Percentiles rank a stretch among this genome's conserved stretches.
phyloP scores from a whole-genome alignment of 2,329 filamentous ascomycete species.

The Cordyceps tenuipes region DNA sequence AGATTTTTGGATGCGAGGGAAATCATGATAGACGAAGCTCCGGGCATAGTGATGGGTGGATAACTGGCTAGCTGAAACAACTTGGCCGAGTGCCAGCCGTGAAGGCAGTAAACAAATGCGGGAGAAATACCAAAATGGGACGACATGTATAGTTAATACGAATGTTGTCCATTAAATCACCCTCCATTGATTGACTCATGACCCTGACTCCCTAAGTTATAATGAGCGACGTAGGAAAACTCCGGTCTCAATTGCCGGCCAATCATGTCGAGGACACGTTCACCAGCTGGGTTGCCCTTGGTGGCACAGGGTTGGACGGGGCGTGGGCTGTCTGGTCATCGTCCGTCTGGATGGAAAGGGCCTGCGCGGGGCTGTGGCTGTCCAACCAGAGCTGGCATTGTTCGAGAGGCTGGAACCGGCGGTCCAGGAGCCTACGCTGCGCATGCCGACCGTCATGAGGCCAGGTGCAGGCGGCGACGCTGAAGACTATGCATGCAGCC shows the following conservation, averaged over 20 bases:
- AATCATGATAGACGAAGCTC: too few relatives aligned
- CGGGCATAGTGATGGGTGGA: too few relatives aligned
- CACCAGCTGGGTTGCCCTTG: background rate
- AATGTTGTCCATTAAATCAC: too few relatives aligned
- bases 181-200: too few relatives aligned
- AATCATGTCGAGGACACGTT: background rate
- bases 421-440: background rate
- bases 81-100: too few relatives aligned
- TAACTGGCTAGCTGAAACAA: too few relatives aligned
- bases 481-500: background rate
- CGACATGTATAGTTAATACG: too few relatives aligned
- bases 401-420: background rate
- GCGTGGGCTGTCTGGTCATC: background rate
- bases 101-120: too few relatives aligned
- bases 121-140: too few relatives aligned
- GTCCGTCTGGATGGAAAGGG: background rate
- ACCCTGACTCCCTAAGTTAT: too few relatives aligned
- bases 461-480: background rate
- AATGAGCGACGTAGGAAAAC: background rate
- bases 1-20: too few relatives aligned
- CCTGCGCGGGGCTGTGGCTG: background rate
- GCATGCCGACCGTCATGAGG: background rate
- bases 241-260: background rate
- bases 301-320: background rate
- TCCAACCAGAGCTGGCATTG: background rate